Evolutionary conservation across 2,329 filamentous ascomycete genomes (phyloP), one percentile per base, ranked within the genome.

Genomic region (Berkeleyomyces basicola): DNA sequence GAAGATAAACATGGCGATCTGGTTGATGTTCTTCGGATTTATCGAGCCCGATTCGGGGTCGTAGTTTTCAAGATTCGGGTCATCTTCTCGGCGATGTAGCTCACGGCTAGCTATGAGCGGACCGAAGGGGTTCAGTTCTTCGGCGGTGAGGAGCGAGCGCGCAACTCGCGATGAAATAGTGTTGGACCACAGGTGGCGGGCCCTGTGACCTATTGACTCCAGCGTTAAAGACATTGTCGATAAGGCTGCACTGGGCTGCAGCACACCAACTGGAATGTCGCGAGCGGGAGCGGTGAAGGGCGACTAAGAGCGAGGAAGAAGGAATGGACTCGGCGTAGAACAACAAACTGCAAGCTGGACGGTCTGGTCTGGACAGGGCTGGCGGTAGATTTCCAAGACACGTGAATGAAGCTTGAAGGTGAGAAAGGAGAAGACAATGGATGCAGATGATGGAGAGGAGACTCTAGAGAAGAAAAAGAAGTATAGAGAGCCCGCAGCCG

Each of bases 1-100:
- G 0, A 97, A 77, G 0, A 86, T 85, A 70, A 97, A 88, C 68
- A 96, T 83, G 64, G 84, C 88, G 23, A 79, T 81, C 70, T 86
- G 85, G 74, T 80, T 83, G 73, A 84, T 82, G 63, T 79, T 68
- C 46, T 77, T 72, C 1, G 81, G 80, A 64, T 77, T 73, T n/a
- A 82, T 76, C 10, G 78, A 74, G 63, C 82, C 83, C 2, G 66
- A 64, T 7, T 70, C 69, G 0, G 80, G 76, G 67, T 81, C 70
- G 1, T 67, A 67, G 23, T 68, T 63, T 46, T 66, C 59, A n/a
- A 70, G 68, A 57, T 75, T 72, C 31, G 59, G 47, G 44, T 64
- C 63, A n/a, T 68, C 68, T 58, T 76, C 74, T 46, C 77, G 76
- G 33, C 71, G 71, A 7, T 73, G 67, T 5, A 81, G 72, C n/a